A percentile compares a stretch with the other conserved stretches of the same genome.
Evolutionary conservation across 2,329 filamentous ascomycete genomes (phyloP).

Genomic region (Mycosphaerella sp.): DNA sequence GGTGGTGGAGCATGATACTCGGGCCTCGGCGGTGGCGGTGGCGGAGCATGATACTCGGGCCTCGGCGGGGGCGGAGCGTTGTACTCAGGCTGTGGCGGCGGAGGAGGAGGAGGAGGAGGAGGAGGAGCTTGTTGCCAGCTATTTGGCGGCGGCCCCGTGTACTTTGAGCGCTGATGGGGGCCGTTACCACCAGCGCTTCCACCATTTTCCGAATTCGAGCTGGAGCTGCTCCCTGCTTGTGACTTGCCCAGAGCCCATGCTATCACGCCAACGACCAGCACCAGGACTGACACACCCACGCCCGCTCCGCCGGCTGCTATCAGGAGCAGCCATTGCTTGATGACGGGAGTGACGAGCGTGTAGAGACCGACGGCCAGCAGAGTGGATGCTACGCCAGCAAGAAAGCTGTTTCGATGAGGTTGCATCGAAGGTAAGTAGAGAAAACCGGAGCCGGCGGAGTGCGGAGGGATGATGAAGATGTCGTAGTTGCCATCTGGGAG

Average conservation of each 20-base stretch:
- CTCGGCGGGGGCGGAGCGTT: background rate
- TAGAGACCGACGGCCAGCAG: slow-evolving; percentile 67
- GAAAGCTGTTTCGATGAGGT: slow-evolving; percentile 82
- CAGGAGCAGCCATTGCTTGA: slow-evolving; percentile 65
- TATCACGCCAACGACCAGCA: slow-evolving; percentile 65
- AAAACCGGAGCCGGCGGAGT: slow-evolving; percentile 82
- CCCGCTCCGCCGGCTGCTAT: slow-evolving; percentile 64
- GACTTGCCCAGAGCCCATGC: slow-evolving; percentile 71
- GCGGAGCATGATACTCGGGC: slow-evolving; percentile 13
- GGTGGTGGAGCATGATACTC: too few relatives aligned
- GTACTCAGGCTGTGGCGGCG: slow-evolving; percentile 3
- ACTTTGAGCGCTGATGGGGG: slow-evolving; percentile 24
- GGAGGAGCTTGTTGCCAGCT: slow-evolving; percentile 13
- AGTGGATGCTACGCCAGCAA: slow-evolving; percentile 75
- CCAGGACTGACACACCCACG: slow-evolving; percentile 63
- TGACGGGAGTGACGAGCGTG: slow-evolving; percentile 63
- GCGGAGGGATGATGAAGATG: slow-evolving; percentile 92
- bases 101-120: slow-evolving; percentile 3
- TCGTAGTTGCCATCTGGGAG: slow-evolving; percentile 89
- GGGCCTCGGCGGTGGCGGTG: background rate
- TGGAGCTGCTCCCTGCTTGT: slow-evolving; percentile 47
- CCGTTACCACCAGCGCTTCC: slow-evolving; percentile 31
- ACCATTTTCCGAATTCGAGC: slow-evolving; percentile 20
- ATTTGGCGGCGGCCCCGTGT: slow-evolving; percentile 24
- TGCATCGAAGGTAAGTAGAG: slow-evolving; percentile 87